Percentiles rank a stretch among this genome's conserved stretches.
Evolutionary conservation across 345 rosid species (phyloP).

Genomic region (Raphanus raphanistrum): DNA sequence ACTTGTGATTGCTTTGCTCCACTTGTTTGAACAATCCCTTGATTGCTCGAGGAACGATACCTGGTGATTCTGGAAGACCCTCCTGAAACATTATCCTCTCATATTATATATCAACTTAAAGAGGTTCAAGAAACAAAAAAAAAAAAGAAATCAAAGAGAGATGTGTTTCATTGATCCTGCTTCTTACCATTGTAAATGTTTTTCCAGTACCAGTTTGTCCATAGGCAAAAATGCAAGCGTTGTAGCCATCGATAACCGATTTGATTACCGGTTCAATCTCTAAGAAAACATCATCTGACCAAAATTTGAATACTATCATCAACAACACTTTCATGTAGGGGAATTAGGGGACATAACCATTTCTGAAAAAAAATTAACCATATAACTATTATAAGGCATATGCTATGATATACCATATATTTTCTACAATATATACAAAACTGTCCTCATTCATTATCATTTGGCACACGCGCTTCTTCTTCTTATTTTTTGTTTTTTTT

Average conservation of each 20-base stretch:
- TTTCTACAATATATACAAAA: too few species aligned
- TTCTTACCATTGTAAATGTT: constrained; percentile 72
- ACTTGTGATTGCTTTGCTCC: constrained; percentile 52
- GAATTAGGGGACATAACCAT: too few species aligned
- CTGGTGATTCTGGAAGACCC: constrained; percentile 62
- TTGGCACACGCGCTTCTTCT: too few species aligned
- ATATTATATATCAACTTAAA: not conserved
- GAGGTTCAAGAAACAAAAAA: not conserved
- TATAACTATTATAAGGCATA: too few species aligned
- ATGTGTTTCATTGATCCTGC: not conserved
- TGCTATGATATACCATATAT: too few species aligned
- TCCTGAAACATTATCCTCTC: constrained; percentile 45
- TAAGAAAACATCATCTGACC: constrained; percentile 71
- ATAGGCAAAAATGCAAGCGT: constrained; percentile 78
- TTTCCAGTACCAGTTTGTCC: constrained; percentile 94
- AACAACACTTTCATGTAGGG: constrained; percentile 11
- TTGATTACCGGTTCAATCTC: constrained; percentile 79
- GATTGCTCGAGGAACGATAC: constrained; percentile 65
- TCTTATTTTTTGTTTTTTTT: too few species aligned
- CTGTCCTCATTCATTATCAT: too few species aligned
- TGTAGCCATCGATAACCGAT: constrained; percentile 78
- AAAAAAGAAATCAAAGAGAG: not conserved
- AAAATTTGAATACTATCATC: constrained; percentile 13
- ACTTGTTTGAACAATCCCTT: constrained; percentile 61
- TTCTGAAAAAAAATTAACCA: too few species aligned